Evolutionary conservation across 352 stramenopile species (phyloP).

Genomic region (Peronospora farinosa): DNA sequence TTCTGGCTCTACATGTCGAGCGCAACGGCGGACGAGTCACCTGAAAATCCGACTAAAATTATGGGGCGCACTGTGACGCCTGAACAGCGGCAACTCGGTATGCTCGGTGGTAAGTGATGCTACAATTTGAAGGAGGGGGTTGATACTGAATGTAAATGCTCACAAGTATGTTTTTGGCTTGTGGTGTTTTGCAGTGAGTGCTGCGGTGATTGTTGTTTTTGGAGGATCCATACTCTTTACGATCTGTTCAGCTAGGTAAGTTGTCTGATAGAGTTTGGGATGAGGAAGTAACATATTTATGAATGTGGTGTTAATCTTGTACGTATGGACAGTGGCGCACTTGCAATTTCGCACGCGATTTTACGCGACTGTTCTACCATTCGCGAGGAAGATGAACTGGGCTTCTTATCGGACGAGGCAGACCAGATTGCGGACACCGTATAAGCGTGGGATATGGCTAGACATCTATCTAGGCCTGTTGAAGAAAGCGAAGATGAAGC

Average conservation of each 20-base stretch:
- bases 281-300: neutral
- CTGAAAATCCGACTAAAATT: conserved; percentile 68
- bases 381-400: conserved; percentile 74
- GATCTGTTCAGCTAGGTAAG: conserved; percentile 76
- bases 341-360: conserved; percentile 73
- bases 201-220: conserved; percentile 74
- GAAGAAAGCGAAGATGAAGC: conserved; percentile 8
- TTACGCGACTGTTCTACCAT: conserved; percentile 70
- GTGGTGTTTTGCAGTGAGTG: conserved; percentile 40
- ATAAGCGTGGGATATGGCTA: conserved; percentile 22
- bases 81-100: conserved; percentile 76
- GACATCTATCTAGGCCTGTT: conserved; percentile 13
- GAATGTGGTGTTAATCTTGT: conserved; percentile 1
- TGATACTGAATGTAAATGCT: conserved; percentile 2
- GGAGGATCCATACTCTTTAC: conserved; percentile 84
- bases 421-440: conserved; percentile 71
- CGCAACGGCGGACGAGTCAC: conserved; percentile 55
- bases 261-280: neutral
- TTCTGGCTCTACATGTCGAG: conserved; percentile 82
- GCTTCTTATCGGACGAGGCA: conserved; percentile 59
- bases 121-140: neutral
- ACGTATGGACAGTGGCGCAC: conserved; percentile 38
- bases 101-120: conserved; percentile 52
- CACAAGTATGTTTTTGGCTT: conserved; percentile 3
- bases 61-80: conserved; percentile 61